Conservation (phyloP, 805 yeast genomes). For the Kazachstania kunashirensis region DNA sequence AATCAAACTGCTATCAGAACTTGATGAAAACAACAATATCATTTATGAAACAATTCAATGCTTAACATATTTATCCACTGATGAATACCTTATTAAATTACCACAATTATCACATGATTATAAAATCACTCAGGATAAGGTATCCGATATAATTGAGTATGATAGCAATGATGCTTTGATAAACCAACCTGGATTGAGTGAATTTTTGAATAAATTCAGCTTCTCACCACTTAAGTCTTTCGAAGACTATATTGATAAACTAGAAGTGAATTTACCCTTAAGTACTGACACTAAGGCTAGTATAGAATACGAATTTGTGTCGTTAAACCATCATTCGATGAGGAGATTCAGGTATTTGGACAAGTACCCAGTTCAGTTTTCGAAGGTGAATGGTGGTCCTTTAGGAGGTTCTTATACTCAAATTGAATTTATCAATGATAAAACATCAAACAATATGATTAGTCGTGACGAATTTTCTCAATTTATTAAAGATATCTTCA, state of each 20-base stretch:
- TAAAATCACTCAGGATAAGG: slow-evolving; percentile 8
- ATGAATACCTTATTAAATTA: slow-evolving; percentile 15
- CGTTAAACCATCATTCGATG: slow-evolving; percentile 18
- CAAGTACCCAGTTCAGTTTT: slow-evolving; percentile 25
- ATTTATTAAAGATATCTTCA: slow-evolving; percentile 8
- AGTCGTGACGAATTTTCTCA: slow-evolving; percentile 5
- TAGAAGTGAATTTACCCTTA: slow-evolving; percentile 1
- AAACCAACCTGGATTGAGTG: slow-evolving; percentile 36
- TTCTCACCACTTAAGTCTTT: background rate
- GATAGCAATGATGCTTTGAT: background rate
- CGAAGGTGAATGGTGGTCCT: slow-evolving; percentile 23
- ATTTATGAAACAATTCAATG: slow-evolving; percentile 17
- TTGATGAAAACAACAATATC: slow-evolving; percentile 22
- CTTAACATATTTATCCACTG: slow-evolving; percentile 15
- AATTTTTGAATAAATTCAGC: slow-evolving; percentile 27
- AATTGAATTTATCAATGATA: slow-evolving; percentile 17
- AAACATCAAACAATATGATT: background rate
- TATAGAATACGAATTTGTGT: slow-evolving; percentile 17
- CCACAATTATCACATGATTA: slow-evolving; percentile 22
- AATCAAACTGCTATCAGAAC: slow-evolving; percentile 25
- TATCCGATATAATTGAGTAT: slow-evolving; percentile 2
- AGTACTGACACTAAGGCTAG: background rate
- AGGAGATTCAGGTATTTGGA: slow-evolving; percentile 21
- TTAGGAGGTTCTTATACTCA: slow-evolving; percentile 22
- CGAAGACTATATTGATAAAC: background rate